Percentiles rank a stretch among this genome's conserved stretches.
Conservation (phyloP, 768 basidiomycete genomes). For the Pulveroboletus sp. region DNA sequence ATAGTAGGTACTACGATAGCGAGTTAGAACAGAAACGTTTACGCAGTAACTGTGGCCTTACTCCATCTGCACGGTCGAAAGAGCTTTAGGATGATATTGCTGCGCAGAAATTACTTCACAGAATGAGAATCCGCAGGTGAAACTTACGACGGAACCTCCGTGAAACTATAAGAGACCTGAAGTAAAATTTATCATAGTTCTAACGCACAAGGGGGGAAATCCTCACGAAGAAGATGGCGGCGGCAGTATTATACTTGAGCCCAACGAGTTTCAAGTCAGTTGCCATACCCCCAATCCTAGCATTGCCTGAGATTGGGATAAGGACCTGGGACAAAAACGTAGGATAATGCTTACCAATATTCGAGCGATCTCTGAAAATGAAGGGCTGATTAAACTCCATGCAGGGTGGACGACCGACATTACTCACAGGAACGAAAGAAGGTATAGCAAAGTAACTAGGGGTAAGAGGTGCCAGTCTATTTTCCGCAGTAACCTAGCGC, state of each 20-base stretch:
- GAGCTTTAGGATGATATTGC: slow-evolving; percentile 37
- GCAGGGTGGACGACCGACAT: background rate
- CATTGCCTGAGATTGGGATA: slow-evolving; percentile 34
- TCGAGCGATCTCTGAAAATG: slow-evolving; percentile 38
- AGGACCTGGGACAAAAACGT: background rate
- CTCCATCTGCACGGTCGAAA: slow-evolving; percentile 34
- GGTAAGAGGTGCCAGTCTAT: slow-evolving; percentile 44
- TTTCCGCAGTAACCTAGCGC: slow-evolving; percentile 35
- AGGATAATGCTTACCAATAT: slow-evolving; percentile 34
- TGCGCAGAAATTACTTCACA: slow-evolving; percentile 9
- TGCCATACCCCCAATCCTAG: slow-evolving; percentile 43
- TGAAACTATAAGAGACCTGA: slow-evolving; percentile 35
- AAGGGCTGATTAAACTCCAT: background rate
- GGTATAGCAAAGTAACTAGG: slow-evolving; percentile 41
- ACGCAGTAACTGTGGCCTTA: slow-evolving; percentile 10
- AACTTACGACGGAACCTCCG: slow-evolving; percentile 38
- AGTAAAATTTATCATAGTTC: background rate
- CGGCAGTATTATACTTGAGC: slow-evolving; percentile 35
- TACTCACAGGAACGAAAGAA: slow-evolving; percentile 46
- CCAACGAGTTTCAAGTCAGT: slow-evolving; percentile 34
- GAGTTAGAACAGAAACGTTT: slow-evolving; percentile 4
- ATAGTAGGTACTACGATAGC: slow-evolving; percentile 36
- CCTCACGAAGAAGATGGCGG: slow-evolving; percentile 37
- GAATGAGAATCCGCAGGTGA: background rate
- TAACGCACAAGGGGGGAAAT: background rate